A percentile compares a stretch with the other conserved stretches of the same genome.
phyloP scores from a whole-genome alignment of 345 rosid genomes.

The Ceriops tagal region DNA sequence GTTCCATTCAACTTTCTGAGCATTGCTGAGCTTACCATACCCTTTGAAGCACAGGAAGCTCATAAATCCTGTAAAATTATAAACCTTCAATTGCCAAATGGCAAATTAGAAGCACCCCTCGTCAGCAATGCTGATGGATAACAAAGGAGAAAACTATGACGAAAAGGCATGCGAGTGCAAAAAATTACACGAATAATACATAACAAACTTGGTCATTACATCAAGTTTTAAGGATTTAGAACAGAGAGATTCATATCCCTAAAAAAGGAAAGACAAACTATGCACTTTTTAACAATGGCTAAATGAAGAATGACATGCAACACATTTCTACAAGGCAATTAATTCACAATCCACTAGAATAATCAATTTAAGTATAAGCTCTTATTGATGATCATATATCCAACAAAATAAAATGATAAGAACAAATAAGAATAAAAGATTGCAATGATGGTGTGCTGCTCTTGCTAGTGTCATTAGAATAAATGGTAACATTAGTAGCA shows the following conservation, averaged over 20 bases:
- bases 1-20: conserved; percentile 74
- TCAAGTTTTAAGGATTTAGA: background rate
- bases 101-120: conserved; percentile 6
- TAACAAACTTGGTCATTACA: too few species aligned
- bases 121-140: background rate
- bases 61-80: conserved; percentile 51
- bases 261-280: background rate
- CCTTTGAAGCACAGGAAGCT: conserved; percentile 47
- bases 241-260: background rate
- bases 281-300: background rate
- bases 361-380: background rate
- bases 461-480: too few species aligned
- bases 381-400: background rate
- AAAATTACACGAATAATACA: background rate
- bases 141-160: background rate
- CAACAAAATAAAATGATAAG: background rate
- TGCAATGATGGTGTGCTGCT: background rate
- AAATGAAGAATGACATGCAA: background rate
- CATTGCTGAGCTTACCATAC: conserved; percentile 47
- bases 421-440: background rate
- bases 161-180: background rate
- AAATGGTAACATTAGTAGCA: too few species aligned
- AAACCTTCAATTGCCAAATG: conserved; percentile 48
- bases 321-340: background rate
- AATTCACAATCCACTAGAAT: background rate